These are phyloP conservation scores for Xylaria arbuscula DNA, from an alignment of 2,329 filamentous ascomycete species.

Conservation along the genomic window DNA sequence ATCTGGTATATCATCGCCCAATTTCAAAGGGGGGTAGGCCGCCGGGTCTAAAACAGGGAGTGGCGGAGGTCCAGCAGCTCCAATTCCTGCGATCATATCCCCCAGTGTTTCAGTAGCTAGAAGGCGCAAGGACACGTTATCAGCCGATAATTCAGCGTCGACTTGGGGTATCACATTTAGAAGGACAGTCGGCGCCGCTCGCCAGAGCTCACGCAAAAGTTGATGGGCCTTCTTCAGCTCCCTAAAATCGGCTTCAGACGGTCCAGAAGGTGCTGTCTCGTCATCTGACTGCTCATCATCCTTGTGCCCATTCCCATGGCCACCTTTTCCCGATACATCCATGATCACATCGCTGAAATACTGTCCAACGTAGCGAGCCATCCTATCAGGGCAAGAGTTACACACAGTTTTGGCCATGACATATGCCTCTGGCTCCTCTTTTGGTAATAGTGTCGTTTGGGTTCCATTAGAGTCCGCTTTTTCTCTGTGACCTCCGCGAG, in stretches of 20 bases:
- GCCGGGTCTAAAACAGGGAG: constrained; percentile 79
- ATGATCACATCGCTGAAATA: constrained; percentile 98
- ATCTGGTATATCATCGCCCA: constrained; percentile 67
- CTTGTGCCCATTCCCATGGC: constrained; percentile 66
- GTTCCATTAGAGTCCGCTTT: constrained; percentile 74
- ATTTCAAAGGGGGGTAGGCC: constrained; percentile 81
- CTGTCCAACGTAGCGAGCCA: constrained; percentile 92
- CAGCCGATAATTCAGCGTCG: constrained; percentile 89
- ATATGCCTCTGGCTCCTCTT: constrained; percentile 91
- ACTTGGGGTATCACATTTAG: constrained; percentile 94
- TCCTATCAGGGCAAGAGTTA: constrained; percentile 88
- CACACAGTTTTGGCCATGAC: constrained; percentile 97
- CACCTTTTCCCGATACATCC: constrained; percentile 75
- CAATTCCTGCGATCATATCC: constrained; percentile 93
- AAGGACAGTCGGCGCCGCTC: constrained; percentile 86
- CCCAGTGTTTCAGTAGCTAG: constrained; percentile 94
- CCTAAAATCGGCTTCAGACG: constrained; percentile 84
- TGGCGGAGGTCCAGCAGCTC: constrained; percentile 85
- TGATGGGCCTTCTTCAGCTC: constrained; percentile 91
- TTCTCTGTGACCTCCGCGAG: constrained; percentile 70
- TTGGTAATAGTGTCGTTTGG: constrained; percentile 85
- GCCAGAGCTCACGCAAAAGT: constrained; percentile 91
- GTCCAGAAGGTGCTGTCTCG: constrained; percentile 68
- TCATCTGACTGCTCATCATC: constrained; percentile 72
- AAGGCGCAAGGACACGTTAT: constrained; percentile 86